A percentile compares a stretch with the other conserved stretches of the same genome.
These are phyloP conservation scores for Mangifera indica DNA, from an alignment of 345 rosid species.

Conservation along the genomic window DNA sequence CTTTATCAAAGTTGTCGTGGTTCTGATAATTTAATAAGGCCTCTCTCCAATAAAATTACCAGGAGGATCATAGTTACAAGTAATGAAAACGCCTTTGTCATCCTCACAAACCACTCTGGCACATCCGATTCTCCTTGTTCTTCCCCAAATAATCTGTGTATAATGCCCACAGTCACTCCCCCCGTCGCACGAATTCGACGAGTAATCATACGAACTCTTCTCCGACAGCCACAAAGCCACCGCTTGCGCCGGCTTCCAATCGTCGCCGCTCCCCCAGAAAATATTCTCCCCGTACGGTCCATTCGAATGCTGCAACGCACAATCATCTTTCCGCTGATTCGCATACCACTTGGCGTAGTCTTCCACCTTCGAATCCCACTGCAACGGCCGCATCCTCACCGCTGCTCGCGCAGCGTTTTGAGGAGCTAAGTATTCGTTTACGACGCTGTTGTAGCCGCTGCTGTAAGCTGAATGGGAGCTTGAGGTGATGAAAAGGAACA, in stretches of 20 bases:
- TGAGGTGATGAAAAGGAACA: too few relatives aligned
- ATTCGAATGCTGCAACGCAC: conserved; percentile 65
- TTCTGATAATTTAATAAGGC: conserved; percentile 52
- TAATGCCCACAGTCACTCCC: conserved; percentile 81
- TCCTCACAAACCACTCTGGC: conserved; percentile 52
- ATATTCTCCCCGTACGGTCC: conserved; percentile 91
- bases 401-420: conserved; percentile 64
- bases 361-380: conserved; percentile 56
- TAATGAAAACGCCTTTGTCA: conserved; percentile 72
- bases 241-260: conserved; percentile 70
- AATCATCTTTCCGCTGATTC: conserved; percentile 59
- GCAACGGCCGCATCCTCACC: conserved; percentile 46
- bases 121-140: conserved; percentile 63
- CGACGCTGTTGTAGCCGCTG: conserved; percentile 12
- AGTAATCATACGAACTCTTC: conserved; percentile 47
- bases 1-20: neutral
- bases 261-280: conserved; percentile 89
- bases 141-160: conserved; percentile 85
- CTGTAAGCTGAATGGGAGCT: neutral
- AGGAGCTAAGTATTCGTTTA: conserved; percentile 54
- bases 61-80: conserved; percentile 94
- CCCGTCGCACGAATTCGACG: conserved; percentile 55
- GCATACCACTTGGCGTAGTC: conserved; percentile 66
- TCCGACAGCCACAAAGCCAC: conserved; percentile 67
- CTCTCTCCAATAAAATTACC: conserved; percentile 85